Conservation (phyloP, 2,329 filamentous ascomycete species). For the Xylariomycetidae sp. region DNA sequence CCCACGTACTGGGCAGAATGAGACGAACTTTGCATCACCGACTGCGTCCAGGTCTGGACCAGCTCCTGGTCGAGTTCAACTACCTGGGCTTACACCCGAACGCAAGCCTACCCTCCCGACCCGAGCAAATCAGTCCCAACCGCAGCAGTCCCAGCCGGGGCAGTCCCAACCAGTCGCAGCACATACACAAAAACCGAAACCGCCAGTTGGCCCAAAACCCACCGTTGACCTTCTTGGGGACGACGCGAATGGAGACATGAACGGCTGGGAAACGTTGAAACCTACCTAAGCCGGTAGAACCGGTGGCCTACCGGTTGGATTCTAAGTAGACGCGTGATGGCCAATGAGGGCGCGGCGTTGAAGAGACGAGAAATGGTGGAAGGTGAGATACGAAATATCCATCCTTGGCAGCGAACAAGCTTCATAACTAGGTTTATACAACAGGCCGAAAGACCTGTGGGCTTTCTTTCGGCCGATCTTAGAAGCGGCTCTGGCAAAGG, state of each 20-base stretch:
- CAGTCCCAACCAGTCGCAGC: constrained; percentile 4
- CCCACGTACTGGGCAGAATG: background rate
- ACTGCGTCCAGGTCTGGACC: background rate
- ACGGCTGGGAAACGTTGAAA: constrained; percentile 51
- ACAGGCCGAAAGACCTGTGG: too few relatives aligned
- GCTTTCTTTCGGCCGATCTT: too few relatives aligned
- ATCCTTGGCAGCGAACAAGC: too few relatives aligned
- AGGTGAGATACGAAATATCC: too few relatives aligned
- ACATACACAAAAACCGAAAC: constrained; percentile 26
- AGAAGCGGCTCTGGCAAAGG: too few relatives aligned
- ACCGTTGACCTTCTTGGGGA: constrained; percentile 40
- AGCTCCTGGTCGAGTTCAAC: constrained; percentile 14
- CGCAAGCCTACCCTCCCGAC: constrained; percentile 24
- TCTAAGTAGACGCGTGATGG: too few relatives aligned
- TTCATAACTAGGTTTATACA: too few relatives aligned
- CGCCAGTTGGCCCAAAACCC: constrained; percentile 22
- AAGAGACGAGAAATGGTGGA: too few relatives aligned
- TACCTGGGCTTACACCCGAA: constrained; percentile 24
- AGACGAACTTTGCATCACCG: background rate
- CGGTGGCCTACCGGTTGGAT: too few relatives aligned
- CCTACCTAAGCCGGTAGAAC: constrained; percentile 33
- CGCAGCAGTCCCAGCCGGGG: constrained; percentile 9
- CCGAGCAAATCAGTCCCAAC: constrained; percentile 13
- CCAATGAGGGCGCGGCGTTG: too few relatives aligned
- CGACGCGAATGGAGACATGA: constrained; percentile 40